A percentile compares a stretch with the other conserved stretches of the same genome.
These are phyloP conservation scores for Amaranthus hypochondriacus DNA, from an alignment of 148 eudicot species.

Conservation along the genomic window DNA sequence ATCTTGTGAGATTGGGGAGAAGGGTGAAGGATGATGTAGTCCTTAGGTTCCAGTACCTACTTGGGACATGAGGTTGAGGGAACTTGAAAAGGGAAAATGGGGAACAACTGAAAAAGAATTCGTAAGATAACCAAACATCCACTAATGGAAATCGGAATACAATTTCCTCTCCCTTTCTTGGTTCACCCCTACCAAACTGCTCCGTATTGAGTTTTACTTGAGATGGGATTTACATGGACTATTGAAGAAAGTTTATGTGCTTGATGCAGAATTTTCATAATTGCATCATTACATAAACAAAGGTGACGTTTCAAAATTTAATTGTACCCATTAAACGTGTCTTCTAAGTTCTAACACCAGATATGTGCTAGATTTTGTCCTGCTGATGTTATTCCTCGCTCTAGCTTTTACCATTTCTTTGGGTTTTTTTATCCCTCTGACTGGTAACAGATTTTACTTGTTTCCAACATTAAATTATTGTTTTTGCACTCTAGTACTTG, in stretches of 20 bases:
- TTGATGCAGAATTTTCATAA: not conserved
- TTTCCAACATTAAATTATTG: not conserved
- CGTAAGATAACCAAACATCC: too few species aligned
- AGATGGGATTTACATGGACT: not conserved
- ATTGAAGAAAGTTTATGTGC: not conserved
- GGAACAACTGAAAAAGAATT: too few species aligned
- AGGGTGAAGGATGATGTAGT: too few species aligned
- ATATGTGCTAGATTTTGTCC: not conserved
- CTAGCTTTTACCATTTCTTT: not conserved
- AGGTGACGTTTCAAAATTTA: not conserved
- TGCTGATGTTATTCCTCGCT: not conserved
- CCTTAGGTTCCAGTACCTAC: too few species aligned
- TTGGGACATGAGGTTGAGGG: too few species aligned
- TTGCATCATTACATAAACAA: not conserved
- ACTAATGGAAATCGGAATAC: too few species aligned
- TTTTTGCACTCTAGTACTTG: too few species aligned
- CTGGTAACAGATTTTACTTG: not conserved
- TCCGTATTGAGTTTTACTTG: too few species aligned
- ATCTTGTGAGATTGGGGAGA: too few species aligned
- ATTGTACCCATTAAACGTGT: not conserved
- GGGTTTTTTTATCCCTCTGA: not conserved
- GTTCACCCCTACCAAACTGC: too few species aligned
- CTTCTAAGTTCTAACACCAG: not conserved
- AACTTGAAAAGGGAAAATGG: too few species aligned
- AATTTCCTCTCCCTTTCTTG: too few species aligned